Percentiles rank a stretch among this genome's conserved stretches.
Conservation (phyloP, 768 basidiomycete genomes). For the Amanita subjunquillea region DNA sequence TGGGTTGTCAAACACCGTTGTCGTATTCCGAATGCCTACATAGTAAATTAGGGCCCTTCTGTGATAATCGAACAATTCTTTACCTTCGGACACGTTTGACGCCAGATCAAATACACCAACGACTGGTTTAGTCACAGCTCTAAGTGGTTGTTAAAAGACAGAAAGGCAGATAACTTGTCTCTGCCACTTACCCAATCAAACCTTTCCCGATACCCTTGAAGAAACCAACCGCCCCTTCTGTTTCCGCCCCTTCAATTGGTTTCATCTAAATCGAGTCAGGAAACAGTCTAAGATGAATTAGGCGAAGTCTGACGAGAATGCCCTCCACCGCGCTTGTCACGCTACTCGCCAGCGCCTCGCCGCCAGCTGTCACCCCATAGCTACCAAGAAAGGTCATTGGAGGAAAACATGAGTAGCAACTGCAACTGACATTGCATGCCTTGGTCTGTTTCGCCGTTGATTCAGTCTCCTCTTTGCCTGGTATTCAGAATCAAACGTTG, state of each 20-base stretch:
- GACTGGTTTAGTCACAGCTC: slow-evolving; percentile 91
- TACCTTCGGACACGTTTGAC: slow-evolving; percentile 89
- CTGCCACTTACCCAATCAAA: slow-evolving; percentile 66
- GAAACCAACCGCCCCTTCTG: slow-evolving; percentile 90
- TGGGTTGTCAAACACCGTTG: slow-evolving; percentile 92
- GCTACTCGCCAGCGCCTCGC: slow-evolving; percentile 88
- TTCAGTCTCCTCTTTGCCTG: slow-evolving; percentile 82
- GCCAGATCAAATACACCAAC: slow-evolving; percentile 96
- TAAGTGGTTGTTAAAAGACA: slow-evolving; percentile 16
- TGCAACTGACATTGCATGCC: slow-evolving; percentile 79
- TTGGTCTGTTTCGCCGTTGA: slow-evolving; percentile 87
- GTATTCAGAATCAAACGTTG: slow-evolving; percentile 94
- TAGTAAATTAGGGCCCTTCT: neutral
- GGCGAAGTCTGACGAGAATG: slow-evolving; percentile 51
- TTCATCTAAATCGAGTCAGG: slow-evolving; percentile 53
- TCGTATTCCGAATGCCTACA: slow-evolving; percentile 92
- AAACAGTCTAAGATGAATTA: neutral
- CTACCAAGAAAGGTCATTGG: slow-evolving; percentile 23
- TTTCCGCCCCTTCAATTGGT: slow-evolving; percentile 93
- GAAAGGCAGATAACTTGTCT: neutral
- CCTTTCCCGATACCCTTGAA: slow-evolving; percentile 98
- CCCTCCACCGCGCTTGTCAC: slow-evolving; percentile 96
- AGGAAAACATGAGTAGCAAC: neutral
- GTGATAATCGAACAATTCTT: neutral
- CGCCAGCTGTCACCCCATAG: slow-evolving; percentile 93